Evolutionary conservation across 2,329 filamentous ascomycete genomes (phyloP).

Genomic region (Penicillium brevicompactum): DNA sequence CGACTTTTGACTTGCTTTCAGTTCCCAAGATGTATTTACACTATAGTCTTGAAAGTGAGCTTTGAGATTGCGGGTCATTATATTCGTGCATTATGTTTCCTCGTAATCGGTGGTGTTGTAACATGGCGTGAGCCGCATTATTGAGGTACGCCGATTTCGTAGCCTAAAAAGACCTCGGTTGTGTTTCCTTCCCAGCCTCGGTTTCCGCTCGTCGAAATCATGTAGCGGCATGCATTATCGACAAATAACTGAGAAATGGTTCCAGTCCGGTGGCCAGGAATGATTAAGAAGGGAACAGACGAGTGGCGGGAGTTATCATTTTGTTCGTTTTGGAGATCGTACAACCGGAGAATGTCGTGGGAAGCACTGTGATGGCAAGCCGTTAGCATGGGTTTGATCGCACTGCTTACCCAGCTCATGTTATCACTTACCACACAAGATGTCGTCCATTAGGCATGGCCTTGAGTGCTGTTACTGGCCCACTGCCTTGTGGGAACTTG

Average conservation of each 20-base stretch:
- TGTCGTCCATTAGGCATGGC: constrained; percentile 93
- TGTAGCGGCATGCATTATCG: constrained; percentile 84
- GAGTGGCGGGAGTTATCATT: constrained; percentile 71
- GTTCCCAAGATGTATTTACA: background rate
- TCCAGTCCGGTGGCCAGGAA: constrained; percentile 85
- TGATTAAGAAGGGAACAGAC: constrained; percentile 90
- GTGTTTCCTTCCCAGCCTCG: constrained; percentile 90
- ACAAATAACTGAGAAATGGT: constrained; percentile 85
- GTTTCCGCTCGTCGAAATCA: constrained; percentile 90
- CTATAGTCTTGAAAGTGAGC: background rate
- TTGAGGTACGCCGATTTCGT: constrained; percentile 71
- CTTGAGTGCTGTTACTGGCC: constrained; percentile 82
- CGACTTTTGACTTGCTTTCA: background rate
- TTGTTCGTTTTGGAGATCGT: constrained; percentile 75
- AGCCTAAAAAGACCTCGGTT: constrained; percentile 90
- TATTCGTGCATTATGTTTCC: constrained; percentile 6
- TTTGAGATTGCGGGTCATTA: background rate
- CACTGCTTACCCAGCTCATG: background rate
- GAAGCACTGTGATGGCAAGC: constrained; percentile 66
- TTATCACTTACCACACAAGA: constrained; percentile 70
- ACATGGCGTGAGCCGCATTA: constrained; percentile 1
- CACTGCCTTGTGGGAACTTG: constrained; percentile 85
- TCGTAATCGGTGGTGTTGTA: background rate
- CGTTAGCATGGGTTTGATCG: constrained; percentile 3
- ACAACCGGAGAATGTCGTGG: constrained; percentile 89